Percentiles rank a stretch among this genome's conserved stretches.
phyloP scores from a whole-genome alignment of 306 rosid species.

The Glycyrrhiza uralensis region DNA sequence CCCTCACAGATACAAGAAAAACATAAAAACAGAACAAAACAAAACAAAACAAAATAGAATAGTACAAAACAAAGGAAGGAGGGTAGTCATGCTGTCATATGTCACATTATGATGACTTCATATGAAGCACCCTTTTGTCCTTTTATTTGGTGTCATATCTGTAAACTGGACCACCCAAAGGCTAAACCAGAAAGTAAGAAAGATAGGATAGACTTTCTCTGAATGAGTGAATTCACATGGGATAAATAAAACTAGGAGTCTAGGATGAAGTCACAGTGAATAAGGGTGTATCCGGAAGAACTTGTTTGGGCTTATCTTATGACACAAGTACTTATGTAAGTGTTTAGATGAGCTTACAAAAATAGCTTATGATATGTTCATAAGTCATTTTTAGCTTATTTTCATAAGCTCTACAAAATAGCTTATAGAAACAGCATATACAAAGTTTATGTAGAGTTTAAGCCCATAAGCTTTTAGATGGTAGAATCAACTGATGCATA shows the following conservation, averaged over 20 bases:
- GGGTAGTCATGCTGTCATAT: constrained; percentile 17
- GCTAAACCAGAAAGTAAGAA: not conserved
- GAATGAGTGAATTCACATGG: not conserved
- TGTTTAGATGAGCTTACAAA: too few relatives aligned
- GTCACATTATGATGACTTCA: constrained; percentile 13
- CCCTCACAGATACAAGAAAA: constrained; percentile 2
- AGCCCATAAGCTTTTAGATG: too few relatives aligned
- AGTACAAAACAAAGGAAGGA: not conserved
- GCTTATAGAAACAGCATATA: too few relatives aligned
- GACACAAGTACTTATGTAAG: too few relatives aligned
- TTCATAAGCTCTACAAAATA: too few relatives aligned
- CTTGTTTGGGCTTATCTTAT: too few relatives aligned
- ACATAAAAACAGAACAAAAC: constrained; percentile 2
- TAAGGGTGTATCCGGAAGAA: too few relatives aligned
- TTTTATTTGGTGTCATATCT: constrained; percentile 19
- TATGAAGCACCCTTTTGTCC: constrained; percentile 24
- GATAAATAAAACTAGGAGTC: not conserved
- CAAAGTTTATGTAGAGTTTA: too few relatives aligned
- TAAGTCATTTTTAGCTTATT: too few relatives aligned
- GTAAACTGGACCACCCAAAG: constrained; percentile 35
- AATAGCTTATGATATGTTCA: too few relatives aligned
- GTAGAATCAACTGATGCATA: too few relatives aligned
- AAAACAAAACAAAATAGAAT: not conserved
- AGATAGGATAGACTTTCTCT: not conserved
- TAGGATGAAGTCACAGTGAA: not conserved